Percentiles rank a stretch among this genome's conserved stretches.
Conservation (phyloP, 1,284 basidiomycete species). For the Boletellus deceptivus region DNA sequence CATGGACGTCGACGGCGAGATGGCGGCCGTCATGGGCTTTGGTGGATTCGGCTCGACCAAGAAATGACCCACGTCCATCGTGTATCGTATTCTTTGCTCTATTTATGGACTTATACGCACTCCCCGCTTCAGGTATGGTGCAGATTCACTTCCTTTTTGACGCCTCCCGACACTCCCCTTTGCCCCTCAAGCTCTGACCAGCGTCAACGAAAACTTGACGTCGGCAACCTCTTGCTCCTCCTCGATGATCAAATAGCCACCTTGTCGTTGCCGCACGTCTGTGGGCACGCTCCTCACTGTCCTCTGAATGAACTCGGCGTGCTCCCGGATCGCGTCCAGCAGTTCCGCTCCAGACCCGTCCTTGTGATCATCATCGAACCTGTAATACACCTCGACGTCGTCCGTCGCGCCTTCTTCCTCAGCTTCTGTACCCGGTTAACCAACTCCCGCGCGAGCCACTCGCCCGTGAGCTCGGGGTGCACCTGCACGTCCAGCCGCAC, state of each 20-base stretch:
- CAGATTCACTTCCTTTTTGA: slow-evolving; percentile 5
- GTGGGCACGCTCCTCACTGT: slow-evolving; percentile 75
- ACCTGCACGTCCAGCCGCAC: slow-evolving; percentile 88
- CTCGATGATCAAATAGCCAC: slow-evolving; percentile 55
- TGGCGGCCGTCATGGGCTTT: slow-evolving; percentile 91
- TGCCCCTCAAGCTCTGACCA: slow-evolving; percentile 42
- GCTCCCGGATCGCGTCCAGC: slow-evolving; percentile 66
- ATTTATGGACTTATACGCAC: slow-evolving; percentile 1
- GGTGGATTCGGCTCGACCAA: slow-evolving; percentile 84
- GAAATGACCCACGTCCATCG: slow-evolving; percentile 44
- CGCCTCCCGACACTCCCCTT: too few relatives aligned
- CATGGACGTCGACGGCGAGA: slow-evolving; percentile 55
- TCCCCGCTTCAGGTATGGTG: slow-evolving; percentile 19
- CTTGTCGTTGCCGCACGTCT: slow-evolving; percentile 54
- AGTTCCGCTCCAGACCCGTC: slow-evolving; percentile 67
- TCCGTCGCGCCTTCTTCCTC: slow-evolving; percentile 95
- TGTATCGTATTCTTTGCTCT: too few relatives aligned
- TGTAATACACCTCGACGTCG: slow-evolving; percentile 89
- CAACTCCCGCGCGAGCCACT: slow-evolving; percentile 89
- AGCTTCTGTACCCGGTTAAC: slow-evolving; percentile 95
- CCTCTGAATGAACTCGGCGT: slow-evolving; percentile 73
- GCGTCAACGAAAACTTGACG: slow-evolving; percentile 71
- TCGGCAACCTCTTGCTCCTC: slow-evolving; percentile 89
- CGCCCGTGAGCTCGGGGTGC: slow-evolving; percentile 83
- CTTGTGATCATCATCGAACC: slow-evolving; percentile 50